Conservation (phyloP, 2,329 filamentous ascomycete genomes). For the Geoglossum cookeanum region DNA sequence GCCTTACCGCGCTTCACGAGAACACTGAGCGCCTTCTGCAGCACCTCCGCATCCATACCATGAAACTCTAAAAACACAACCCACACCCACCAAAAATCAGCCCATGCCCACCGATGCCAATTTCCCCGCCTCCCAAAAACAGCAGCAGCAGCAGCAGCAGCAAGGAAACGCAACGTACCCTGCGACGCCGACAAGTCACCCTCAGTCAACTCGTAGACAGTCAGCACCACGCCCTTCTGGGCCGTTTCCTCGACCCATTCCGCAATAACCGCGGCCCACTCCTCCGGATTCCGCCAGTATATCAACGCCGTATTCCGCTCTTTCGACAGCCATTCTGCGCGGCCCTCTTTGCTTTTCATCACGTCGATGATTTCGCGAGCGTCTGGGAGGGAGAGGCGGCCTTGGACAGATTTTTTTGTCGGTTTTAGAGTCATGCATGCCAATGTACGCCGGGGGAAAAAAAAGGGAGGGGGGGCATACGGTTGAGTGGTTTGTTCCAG, state of each 20-base stretch:
- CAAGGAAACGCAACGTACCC: slow-evolving; percentile 27
- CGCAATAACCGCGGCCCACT: slow-evolving; percentile 69
- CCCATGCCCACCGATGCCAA: no score
- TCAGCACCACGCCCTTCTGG: slow-evolving; percentile 76
- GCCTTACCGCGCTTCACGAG: slow-evolving; percentile 82
- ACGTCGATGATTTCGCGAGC: slow-evolving; percentile 38
- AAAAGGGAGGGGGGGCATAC: slow-evolving; percentile 7
- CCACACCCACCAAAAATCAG: neutral
- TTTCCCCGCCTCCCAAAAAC: neutral
- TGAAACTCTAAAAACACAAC: slow-evolving; percentile 45
- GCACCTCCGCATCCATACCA: slow-evolving; percentile 67
- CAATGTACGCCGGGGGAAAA: neutral
- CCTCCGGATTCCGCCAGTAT: slow-evolving; percentile 72
- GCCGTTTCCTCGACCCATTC: slow-evolving; percentile 74
- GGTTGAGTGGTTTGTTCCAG: slow-evolving; percentile 24
- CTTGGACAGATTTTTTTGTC: slow-evolving; percentile 7
- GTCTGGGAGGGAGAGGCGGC: slow-evolving; percentile 31
- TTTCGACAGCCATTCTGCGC: slow-evolving; percentile 15
- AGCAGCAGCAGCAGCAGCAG: neutral
- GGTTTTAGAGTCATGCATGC: neutral
- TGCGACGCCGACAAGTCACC: slow-evolving; percentile 60
- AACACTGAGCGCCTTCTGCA: slow-evolving; percentile 60
- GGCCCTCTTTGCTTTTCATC: slow-evolving; percentile 36
- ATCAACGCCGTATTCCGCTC: slow-evolving; percentile 46
- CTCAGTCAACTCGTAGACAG: slow-evolving; percentile 76